These are phyloP conservation scores for Lactarius sp. DNA, from an alignment of 768 basidiomycete species.

Conservation along the genomic window DNA sequence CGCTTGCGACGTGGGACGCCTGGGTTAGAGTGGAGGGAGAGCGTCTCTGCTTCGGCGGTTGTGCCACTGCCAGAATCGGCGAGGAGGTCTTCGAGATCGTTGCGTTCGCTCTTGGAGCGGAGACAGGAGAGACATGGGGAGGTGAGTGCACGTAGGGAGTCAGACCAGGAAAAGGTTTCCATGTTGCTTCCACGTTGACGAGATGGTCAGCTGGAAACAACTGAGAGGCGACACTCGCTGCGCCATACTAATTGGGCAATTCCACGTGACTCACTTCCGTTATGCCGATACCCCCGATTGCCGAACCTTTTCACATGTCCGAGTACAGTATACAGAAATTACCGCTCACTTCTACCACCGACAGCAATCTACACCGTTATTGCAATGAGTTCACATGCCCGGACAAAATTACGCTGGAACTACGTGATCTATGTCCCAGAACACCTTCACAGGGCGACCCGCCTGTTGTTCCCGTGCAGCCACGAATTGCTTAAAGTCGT, in stretches of 20 bases:
- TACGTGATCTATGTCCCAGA: neutral
- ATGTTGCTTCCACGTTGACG: conserved; percentile 29
- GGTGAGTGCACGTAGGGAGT: conserved; percentile 53
- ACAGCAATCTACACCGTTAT: no score
- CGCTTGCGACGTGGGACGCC: conserved; percentile 32
- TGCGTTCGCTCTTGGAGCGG: conserved; percentile 28
- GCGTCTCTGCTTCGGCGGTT: conserved; percentile 49
- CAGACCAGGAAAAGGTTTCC: conserved; percentile 56
- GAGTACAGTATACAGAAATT: no score
- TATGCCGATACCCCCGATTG: no score
- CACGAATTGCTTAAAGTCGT: neutral
- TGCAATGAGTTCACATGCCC: no score
- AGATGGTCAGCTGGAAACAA: neutral
- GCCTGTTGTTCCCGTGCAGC: neutral
- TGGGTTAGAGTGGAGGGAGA: conserved; percentile 64
- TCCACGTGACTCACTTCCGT: neutral
- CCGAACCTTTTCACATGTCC: no score
- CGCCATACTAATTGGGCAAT: neutral
- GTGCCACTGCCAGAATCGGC: conserved; percentile 42
- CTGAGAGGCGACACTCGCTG: no score
- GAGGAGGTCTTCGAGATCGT: conserved; percentile 49
- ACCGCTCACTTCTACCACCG: no score
- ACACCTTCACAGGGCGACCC: neutral
- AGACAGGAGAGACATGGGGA: conserved; percentile 59
- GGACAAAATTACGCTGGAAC: neutral